Evolutionary conservation across 2,329 filamentous ascomycete genomes (phyloP).

Genomic region (Botrytis fabae): DNA sequence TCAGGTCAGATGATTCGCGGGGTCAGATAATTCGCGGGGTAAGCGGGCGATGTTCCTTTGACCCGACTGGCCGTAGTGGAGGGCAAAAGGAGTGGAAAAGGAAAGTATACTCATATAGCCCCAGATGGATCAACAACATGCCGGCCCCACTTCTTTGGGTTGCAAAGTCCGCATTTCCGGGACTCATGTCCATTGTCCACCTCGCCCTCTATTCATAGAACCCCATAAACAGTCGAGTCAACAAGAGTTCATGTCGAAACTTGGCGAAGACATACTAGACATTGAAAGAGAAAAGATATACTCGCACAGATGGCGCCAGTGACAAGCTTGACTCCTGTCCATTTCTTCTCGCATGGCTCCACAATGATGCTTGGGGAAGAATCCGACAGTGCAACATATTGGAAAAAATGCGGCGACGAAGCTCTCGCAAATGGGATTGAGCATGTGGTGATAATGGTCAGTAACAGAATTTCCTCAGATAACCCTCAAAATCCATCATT

Average conservation of each 20-base stretch:
- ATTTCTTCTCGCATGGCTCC: conserved; percentile 64
- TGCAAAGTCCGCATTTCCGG: background rate
- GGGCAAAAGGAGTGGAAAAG: background rate
- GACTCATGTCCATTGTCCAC: background rate
- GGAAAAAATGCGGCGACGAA: conserved; percentile 64
- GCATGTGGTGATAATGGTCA: conserved; percentile 65
- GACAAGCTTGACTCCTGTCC: conserved; percentile 28
- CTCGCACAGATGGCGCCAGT: background rate
- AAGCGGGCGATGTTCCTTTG: no score
- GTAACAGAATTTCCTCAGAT: background rate
- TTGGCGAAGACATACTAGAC: background rate
- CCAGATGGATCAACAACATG: background rate
- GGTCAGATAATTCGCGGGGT: no score
- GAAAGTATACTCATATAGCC: background rate
- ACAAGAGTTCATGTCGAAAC: background rate
- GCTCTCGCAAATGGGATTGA: conserved; percentile 60
- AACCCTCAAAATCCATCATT: background rate
- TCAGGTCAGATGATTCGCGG: no score
- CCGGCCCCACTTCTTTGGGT: background rate
- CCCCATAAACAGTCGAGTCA: background rate
- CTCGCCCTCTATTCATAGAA: background rate
- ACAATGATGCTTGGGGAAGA: conserved; percentile 72
- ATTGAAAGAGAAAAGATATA: background rate
- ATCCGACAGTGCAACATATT: conserved; percentile 60
- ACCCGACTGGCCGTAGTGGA: background rate